A percentile compares a stretch with the other conserved stretches of the same genome.
Evolutionary conservation across 805 yeast genomes (phyloP).

Genomic region (Candida rishiriensis): DNA sequence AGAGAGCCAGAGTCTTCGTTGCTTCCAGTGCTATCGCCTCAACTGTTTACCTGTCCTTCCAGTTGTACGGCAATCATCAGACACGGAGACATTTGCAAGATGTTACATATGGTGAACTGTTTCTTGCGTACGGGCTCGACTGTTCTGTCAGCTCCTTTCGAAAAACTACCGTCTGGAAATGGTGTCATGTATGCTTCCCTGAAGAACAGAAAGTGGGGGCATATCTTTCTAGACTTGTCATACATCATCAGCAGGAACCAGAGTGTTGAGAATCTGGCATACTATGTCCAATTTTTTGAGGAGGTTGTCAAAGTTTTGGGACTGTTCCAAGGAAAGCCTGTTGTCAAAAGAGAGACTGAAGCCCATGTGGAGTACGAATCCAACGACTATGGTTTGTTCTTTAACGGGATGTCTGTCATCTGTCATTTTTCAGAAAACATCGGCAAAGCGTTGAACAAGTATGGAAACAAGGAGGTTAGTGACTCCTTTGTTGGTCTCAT

Average conservation of each 20-base stretch:
- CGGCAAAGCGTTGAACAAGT: slow-evolving; percentile 39
- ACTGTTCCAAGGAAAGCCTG: slow-evolving; percentile 75
- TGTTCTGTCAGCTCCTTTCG: slow-evolving; percentile 32
- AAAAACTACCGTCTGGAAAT: slow-evolving; percentile 26
- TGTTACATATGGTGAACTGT: slow-evolving; percentile 59
- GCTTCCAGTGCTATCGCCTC: slow-evolving; percentile 71
- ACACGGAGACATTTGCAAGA: slow-evolving; percentile 61
- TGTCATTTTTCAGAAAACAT: slow-evolving; percentile 56
- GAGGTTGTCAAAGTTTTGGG: slow-evolving; percentile 63
- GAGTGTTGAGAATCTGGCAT: slow-evolving; percentile 42
- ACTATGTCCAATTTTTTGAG: slow-evolving; percentile 41
- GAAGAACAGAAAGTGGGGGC: slow-evolving; percentile 73
- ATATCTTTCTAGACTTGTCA: slow-evolving; percentile 73
- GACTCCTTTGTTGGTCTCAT: slow-evolving; percentile 8
- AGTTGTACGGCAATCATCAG: slow-evolving; percentile 59
- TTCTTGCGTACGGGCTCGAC: slow-evolving; percentile 52
- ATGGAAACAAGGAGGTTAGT: slow-evolving; percentile 5
- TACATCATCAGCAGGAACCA: slow-evolving; percentile 70
- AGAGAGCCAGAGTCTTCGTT: slow-evolving; percentile 85
- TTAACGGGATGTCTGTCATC: slow-evolving; percentile 64
- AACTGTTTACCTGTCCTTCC: slow-evolving; percentile 85
- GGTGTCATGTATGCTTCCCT: slow-evolving; percentile 36
- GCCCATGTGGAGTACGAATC: slow-evolving; percentile 90
- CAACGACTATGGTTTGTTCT: slow-evolving; percentile 71
- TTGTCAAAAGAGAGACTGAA: slow-evolving; percentile 65